phyloP scores from a whole-genome alignment of 495 filamentous ascomycete species.

The Penicillium cinerascens region DNA sequence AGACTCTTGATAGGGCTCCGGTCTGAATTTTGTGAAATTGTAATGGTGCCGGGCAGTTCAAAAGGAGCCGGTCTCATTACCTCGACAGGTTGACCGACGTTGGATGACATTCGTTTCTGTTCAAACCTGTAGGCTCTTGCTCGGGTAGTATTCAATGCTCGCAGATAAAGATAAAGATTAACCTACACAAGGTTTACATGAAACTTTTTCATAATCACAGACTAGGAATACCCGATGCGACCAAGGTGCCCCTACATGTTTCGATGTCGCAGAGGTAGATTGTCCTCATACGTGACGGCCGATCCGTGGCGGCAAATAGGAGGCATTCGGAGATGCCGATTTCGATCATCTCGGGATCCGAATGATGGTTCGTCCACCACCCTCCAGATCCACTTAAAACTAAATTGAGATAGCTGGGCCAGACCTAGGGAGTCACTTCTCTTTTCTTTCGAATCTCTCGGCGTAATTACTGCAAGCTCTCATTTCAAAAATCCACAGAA shows the following conservation, averaged over 20 bases:
- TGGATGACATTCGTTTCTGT: not conserved
- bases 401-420: not conserved
- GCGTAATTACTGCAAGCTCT: not conserved
- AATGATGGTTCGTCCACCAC: not conserved
- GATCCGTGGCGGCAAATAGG: too few species aligned
- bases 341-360: not conserved
- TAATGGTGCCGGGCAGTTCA: not conserved
- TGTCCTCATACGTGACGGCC: too few species aligned
- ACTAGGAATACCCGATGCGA: too few species aligned
- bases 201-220: not conserved
- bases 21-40: not conserved
- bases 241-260: too few species aligned
- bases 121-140: not conserved
- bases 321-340: not conserved
- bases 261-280: too few species aligned
- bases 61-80: not conserved
- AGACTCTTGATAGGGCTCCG: not conserved
- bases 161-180: not conserved
- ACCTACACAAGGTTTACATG: not conserved
- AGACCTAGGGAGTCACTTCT: not conserved
- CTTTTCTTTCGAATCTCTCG: not conserved
- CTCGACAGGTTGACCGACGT: not conserved
- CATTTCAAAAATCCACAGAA: not conserved
- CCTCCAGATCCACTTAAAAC: not conserved
- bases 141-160: not conserved